Evolutionary conservation across 2,329 filamentous ascomycete species (phyloP), one percentile per base, ranked within the genome.

Genomic region (Amylocarpus encephaloides): DNA sequence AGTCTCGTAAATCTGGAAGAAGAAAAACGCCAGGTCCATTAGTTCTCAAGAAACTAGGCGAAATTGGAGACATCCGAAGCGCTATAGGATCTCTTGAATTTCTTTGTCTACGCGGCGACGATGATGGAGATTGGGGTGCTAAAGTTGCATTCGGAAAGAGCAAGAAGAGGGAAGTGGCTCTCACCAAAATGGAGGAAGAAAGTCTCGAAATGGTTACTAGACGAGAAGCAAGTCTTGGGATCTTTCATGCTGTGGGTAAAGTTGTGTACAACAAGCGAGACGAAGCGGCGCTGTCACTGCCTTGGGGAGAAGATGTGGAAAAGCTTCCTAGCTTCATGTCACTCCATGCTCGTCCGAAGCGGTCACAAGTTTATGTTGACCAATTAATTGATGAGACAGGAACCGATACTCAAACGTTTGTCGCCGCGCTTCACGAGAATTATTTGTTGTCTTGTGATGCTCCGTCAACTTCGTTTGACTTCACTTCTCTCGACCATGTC

Each of bases 241-340:
- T 98, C 45, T 98, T 98, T 64, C 93, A 98, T 66, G 90, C 93
- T 0, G 87, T 97, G 11, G 93, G 92, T 3, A 96, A 93, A 65
- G 88, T 98, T 2, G 84, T 97, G 1, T 95, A 97, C 71, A 98
- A 98, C 71, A 98, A 96, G 66, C 80, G 93, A 41, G 78, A 86
- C 18, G 81, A 85, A 26, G 65, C 54, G 41, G 67, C 69, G 4
- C 65, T 67, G 3, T 68, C 74, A 11, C 59, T 66, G 40, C 61
- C 64, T 40, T 51, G 65, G 7, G 64, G 64, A 7, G 69, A 73
- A 30, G 68, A 69, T 15, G 71, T 71, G 3, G 82, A 85, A 59
- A 67, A 68, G 19, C 70, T 88, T 15, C 85, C 85, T 5, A 60
- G 67, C n/a, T 78, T 81, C 64, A 66, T 87, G 33, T 71, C 74